Percentiles rank a stretch among this genome's conserved stretches.
Evolutionary conservation across 108 stramenopile species (phyloP).

Genomic region (Nitzschia putrida): DNA sequence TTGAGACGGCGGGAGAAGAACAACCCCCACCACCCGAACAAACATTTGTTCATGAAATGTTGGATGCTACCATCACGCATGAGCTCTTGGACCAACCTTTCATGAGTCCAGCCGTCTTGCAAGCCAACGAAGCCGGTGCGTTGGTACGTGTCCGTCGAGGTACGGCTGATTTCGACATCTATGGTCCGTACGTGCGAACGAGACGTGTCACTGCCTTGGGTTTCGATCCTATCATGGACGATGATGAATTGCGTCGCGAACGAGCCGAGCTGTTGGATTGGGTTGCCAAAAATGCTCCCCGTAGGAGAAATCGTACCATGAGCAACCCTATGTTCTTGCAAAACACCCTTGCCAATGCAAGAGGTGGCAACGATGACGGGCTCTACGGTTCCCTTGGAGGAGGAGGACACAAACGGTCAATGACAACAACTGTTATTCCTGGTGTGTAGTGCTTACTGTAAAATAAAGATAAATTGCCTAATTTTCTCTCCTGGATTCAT

Average conservation of each 20-base stretch:
- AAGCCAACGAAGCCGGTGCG: constrained; percentile 64
- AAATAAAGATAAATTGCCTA: too few species aligned
- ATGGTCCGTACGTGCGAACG: constrained; percentile 45
- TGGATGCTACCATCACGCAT: constrained; percentile 25
- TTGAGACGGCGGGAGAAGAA: constrained; percentile 47
- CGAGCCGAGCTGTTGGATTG: constrained; percentile 48
- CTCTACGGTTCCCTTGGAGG: not conserved
- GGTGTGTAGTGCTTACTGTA: not conserved
- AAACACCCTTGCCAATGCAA: not conserved
- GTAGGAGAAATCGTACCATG: constrained; percentile 20
- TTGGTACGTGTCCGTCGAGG: constrained; percentile 38
- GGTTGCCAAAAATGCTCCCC: constrained; percentile 38
- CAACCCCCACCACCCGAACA: constrained; percentile 64
- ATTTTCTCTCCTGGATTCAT: too few species aligned
- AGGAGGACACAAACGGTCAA: not conserved
- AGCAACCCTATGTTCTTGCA: constrained; percentile 14
- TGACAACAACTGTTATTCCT: not conserved
- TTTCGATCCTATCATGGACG: constrained; percentile 65
- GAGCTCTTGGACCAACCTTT: constrained; percentile 37
- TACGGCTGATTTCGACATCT: constrained; percentile 14
- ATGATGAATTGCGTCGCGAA: constrained; percentile 43
- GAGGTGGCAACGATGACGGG: not conserved
- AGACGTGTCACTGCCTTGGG: constrained; percentile 50
- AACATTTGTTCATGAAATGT: constrained; percentile 47
- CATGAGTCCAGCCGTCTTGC: constrained; percentile 60